Percentiles rank a stretch among this genome's conserved stretches.
Conservation (phyloP, 2,329 filamentous ascomycete species). For the Talaromyces sp. region DNA sequence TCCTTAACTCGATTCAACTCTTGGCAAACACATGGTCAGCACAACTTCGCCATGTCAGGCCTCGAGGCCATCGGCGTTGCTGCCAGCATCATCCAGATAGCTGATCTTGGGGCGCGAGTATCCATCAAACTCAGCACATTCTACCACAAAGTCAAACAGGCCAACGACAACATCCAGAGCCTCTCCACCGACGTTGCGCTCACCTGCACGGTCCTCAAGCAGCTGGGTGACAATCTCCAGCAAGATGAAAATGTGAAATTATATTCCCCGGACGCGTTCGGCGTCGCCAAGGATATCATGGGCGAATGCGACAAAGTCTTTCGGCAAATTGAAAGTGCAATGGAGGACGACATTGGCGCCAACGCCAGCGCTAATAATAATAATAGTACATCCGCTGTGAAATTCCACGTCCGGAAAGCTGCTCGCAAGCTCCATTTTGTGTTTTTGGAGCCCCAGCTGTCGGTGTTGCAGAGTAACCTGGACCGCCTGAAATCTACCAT, state of each 20-base stretch:
- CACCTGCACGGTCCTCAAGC: constrained; percentile 22
- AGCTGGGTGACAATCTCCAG: constrained; percentile 19
- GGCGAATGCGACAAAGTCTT: background rate
- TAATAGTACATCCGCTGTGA: background rate
- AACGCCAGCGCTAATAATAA: background rate
- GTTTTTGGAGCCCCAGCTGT: background rate
- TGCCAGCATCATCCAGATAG: constrained; percentile 25
- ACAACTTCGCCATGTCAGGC: constrained; percentile 13
- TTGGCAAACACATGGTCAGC: background rate
- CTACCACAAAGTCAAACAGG: constrained; percentile 20
- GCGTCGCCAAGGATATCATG: background rate
- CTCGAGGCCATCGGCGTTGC: constrained; percentile 20
- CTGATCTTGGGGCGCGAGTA: constrained; percentile 23
- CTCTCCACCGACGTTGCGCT: constrained; percentile 25
- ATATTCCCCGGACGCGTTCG: background rate
- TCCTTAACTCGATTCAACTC: background rate
- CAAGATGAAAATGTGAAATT: background rate
- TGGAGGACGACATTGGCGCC: background rate
- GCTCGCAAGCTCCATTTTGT: background rate
- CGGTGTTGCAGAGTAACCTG: background rate
- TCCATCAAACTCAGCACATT: constrained; percentile 27
- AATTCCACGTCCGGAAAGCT: background rate
- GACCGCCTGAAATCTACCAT: background rate
- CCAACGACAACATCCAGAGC: constrained; percentile 14
- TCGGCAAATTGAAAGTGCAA: background rate